Percentiles rank a stretch among this genome's conserved stretches.
Conservation (phyloP, 1,284 basidiomycete species). For the Ceratobasidium sp. region DNA sequence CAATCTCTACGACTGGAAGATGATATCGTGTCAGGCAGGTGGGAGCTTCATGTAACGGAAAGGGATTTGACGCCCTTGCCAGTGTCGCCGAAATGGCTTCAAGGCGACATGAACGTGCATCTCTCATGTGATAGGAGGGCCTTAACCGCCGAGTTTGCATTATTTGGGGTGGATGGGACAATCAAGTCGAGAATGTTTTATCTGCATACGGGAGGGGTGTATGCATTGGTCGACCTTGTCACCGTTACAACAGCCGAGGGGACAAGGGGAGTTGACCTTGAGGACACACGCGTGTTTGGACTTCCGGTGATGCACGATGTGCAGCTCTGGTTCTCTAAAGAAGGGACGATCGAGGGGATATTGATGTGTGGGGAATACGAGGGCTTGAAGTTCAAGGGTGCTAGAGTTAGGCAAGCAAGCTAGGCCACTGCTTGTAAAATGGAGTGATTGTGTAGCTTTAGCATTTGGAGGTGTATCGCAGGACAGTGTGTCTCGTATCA, state of each 20-base stretch:
- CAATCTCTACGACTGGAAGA: neutral
- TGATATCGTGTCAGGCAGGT: constrained; percentile 32
- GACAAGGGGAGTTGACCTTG: neutral
- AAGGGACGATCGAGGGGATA: constrained; percentile 12
- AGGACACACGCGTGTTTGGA: constrained; percentile 16
- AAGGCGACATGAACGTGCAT: constrained; percentile 35
- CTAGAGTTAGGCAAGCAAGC: neutral
- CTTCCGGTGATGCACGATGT: constrained; percentile 32
- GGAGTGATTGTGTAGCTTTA: constrained; percentile 12
- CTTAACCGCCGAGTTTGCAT: constrained; percentile 17
- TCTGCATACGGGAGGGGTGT: neutral
- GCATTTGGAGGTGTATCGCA: neutral
- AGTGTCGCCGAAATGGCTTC: constrained; percentile 33
- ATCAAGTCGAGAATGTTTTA: constrained; percentile 32
- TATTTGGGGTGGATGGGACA: constrained; percentile 28
- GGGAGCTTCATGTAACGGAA: constrained; percentile 24
- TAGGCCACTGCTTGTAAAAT: neutral
- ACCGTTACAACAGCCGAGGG: constrained; percentile 18
- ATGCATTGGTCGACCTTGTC: constrained; percentile 21
- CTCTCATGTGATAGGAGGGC: constrained; percentile 16
- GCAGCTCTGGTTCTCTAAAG: constrained; percentile 17
- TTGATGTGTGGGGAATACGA: constrained; percentile 33
- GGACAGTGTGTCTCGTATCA: constrained; percentile 1
- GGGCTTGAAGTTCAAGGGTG: constrained; percentile 24
- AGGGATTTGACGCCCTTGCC: constrained; percentile 12